Base-by-base conservation (phyloP, 2,329 filamentous ascomycete genomes). In the Pseudogymnoascus sp. region DNA sequence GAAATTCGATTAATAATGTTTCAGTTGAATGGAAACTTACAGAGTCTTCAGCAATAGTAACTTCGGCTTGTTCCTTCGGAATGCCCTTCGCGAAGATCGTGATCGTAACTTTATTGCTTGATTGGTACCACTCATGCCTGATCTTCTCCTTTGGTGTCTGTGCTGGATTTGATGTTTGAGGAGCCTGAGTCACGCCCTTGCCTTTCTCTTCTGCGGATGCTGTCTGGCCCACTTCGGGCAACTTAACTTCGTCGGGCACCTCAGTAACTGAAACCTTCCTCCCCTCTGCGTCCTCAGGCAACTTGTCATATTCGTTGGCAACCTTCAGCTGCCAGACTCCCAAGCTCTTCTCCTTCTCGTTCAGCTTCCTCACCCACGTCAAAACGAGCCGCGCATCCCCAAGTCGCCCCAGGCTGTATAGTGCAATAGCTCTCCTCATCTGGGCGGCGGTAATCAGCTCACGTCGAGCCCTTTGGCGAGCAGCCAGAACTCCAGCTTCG, bases 361-460 rank as follows among this genome's bases (percentile, higher is more conserved):
- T 79, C 62, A 81, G 75, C 68, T 80, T 81, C 65, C 78, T 78
- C 42, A 65, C 76, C 80, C 85, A 87, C 16, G 79, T 78, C 19
- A 93, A 85, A 67, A 93, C 84, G 68, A 86, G 83, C 64, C 87
- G 82, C 0, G 92, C 88, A 75, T 97, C 88, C 3, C 87, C 91
- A 69, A 86, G 91, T 62, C 84, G 81, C 35, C 83, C 84, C 42
- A 92, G 78, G 59, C 86, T 84, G 74, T 86, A 89, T 26, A 93
- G 80, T 10, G 88, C 83, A 11, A 96, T 84, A 4, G 85, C 89
- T 38, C 93, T 85, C 68, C 93, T 86, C 70, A 95, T 85, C 71
- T 97, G 91, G 1, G 90, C 88, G n/a, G 91, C 84, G 53, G 86
- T 81, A 74, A 97, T 91, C 31, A 89, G 81, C 67, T 91, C 85